Base-by-base conservation (phyloP, 768 basidiomycete species). In the Cyathus striatus region DNA sequence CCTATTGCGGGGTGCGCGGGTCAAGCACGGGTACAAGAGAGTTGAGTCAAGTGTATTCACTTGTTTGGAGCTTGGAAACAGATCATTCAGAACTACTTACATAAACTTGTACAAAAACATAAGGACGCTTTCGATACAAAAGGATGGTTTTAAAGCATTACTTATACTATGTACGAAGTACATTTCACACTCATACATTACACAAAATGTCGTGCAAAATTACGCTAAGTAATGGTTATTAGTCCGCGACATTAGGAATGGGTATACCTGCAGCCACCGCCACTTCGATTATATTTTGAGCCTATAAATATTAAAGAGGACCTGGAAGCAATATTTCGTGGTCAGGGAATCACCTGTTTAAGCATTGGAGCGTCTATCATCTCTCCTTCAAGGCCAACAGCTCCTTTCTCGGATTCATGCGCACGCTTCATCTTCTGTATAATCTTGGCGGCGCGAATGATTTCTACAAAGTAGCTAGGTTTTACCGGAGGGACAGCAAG, bases 321-420 rank as follows among this genome's bases (percentile, higher is more conserved):
- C 21, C 10, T 36, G 18, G 17, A 23, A n/a, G 3, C 18, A 6
- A n/a, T 23, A 30, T 26, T 14, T 32, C 12, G 38, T 27, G 26
- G n/a, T 16, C 20, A 22, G 32, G 23, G 22, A 49, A 62, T 44
- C 45, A 78, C 83, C 75, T 89, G 88, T 58, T 88, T 86, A 33
- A 94, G 67, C 84, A 95, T 90, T 0, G 91, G 91, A 6, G 86
- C 86, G 59, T 95, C 91, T 25, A 94, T 85, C 91, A 94, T 93
- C 55, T 84, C 81, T 38, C 79, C 81, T 37, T 84, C 82, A 20
- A 92, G 66, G 0, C 89, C 90, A 32, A 86, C 77, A 2, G 91
- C 92, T 3, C 88, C 89, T 23, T 63, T 67, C 38, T 64, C 61
- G 10, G 67, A 64, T 14, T 60, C 63, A 53, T 86, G 73, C 0